Conservation (phyloP, 2,329 filamentous ascomycete species). For the Penicillium brasilianum region DNA sequence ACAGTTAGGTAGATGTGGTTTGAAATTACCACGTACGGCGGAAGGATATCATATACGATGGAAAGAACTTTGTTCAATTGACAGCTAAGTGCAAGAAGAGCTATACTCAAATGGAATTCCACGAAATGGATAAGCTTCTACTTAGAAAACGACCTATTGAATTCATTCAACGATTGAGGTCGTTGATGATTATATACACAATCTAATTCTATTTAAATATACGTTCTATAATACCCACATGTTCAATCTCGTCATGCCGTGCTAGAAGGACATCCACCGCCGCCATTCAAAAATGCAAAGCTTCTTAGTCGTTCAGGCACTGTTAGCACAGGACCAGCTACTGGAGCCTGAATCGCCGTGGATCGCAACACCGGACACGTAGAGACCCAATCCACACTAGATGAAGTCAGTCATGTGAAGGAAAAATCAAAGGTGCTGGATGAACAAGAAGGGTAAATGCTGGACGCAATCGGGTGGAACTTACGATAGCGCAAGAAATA, state of each 20-base stretch:
- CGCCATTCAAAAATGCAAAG: neutral
- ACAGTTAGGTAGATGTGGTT: no score
- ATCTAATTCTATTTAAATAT: neutral
- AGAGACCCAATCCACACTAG: slow-evolving; percentile 36
- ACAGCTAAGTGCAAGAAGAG: no score
- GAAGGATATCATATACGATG: no score
- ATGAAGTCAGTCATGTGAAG: slow-evolving; percentile 10
- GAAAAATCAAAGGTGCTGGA: neutral
- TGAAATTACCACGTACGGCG: no score
- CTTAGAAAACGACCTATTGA: no score
- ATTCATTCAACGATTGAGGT: neutral
- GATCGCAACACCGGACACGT: slow-evolving; percentile 35
- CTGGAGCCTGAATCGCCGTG: slow-evolving; percentile 31
- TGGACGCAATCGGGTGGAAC: neutral
- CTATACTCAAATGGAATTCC: no score
- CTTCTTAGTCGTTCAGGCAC: slow-evolving; percentile 18
- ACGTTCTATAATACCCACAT: neutral
- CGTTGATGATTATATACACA: neutral
- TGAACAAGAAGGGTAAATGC: neutral
- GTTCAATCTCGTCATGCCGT: neutral
- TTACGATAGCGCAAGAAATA: slow-evolving; percentile 32
- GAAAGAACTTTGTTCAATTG: no score
- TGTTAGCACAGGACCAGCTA: slow-evolving; percentile 36
- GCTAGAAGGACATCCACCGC: neutral
- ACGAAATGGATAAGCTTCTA: no score